Base-by-base conservation (phyloP, 805 yeast species). In the Candida xyloterini region DNA sequence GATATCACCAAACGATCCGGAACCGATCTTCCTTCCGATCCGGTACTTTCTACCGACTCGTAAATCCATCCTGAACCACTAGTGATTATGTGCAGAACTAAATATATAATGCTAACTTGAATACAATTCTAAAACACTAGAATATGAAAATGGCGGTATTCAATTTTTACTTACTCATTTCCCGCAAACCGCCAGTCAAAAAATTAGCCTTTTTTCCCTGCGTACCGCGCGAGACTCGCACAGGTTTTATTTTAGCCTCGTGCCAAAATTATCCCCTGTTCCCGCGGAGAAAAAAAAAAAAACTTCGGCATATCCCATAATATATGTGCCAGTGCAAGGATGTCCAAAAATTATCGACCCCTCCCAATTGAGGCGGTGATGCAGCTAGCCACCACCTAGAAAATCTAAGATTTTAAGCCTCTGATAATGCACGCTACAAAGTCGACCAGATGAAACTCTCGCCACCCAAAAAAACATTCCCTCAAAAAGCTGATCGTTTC, bases 1-100 rank as follows among this genome's bases (percentile, higher is more conserved):
- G 53, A 91, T 93, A 61, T 93, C 99, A 44, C 99, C 99, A 63
- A 91, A 91, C 9, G 97, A 90, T 14, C 99, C 99, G 28, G 93
- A 81, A 15, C 99, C 99, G 56, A 91, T 91, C 66, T 90, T 90
- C 46, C 96, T 82, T 27, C 96, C 96, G 56, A 90, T 83, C 41
- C 96, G 78, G 67, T 81, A 90, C 67, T 90, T 91, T 70, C 93
- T 86, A 36, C 98, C 98, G 27, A 91, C 91, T 61, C 95, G 76
- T 59, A 85, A 73, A 64, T 86, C 95, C 78, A 62, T 56, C 30
- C 11, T 45, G 38, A 28, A 27, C 15, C 20, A 31, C 14, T 23
- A 15, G 10, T 30, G 31, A 35, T 16, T 31, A 28, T 27, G 28
- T 30, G 20, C 18, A 15, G 45, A 38, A 27, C 37, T 28, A 27